phyloP scores from a whole-genome alignment of 2,329 filamentous ascomycete species.

The Chaetomium globosum region DNA sequence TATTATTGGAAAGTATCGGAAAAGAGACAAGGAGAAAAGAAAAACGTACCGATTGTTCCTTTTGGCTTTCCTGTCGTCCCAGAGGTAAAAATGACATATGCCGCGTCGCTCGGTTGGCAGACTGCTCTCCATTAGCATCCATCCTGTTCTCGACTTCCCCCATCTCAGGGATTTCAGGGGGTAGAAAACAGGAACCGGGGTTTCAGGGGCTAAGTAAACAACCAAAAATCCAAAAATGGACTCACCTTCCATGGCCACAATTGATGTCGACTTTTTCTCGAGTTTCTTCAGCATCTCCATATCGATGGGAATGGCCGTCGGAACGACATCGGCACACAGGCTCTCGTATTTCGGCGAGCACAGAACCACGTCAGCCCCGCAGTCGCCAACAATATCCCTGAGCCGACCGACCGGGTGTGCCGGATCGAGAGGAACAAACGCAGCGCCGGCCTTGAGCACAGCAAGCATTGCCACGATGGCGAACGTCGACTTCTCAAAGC shows the following conservation, averaged over 20 bases:
- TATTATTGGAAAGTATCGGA: conserved; percentile 17
- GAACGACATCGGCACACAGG: conserved; percentile 22
- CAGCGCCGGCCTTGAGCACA: conserved; percentile 39
- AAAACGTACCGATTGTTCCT: conserved; percentile 40
- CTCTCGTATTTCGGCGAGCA: conserved; percentile 28
- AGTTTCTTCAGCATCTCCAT: conserved; percentile 21
- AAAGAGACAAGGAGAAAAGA: neutral
- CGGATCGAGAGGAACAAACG: conserved; percentile 39
- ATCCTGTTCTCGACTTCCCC: neutral
- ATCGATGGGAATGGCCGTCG: conserved; percentile 19
- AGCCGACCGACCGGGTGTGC: conserved; percentile 32
- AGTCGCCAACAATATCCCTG: conserved; percentile 32
- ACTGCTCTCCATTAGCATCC: neutral
- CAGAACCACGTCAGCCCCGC: conserved; percentile 23
- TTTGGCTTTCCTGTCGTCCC: conserved; percentile 57
- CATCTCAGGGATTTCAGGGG: conserved; percentile 6
- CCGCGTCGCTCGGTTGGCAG: conserved; percentile 24
- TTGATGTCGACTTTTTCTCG: neutral
- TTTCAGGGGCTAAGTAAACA: conserved; percentile 6
- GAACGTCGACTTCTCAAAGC: conserved; percentile 38
- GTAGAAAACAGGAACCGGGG: neutral
- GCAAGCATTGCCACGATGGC: conserved; percentile 38
- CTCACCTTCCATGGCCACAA: conserved; percentile 27
- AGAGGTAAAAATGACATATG: conserved; percentile 55
- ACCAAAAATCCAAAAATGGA: neutral